Conservation (phyloP, 345 rosid species). For the Zanthoxylum bungeanum region DNA sequence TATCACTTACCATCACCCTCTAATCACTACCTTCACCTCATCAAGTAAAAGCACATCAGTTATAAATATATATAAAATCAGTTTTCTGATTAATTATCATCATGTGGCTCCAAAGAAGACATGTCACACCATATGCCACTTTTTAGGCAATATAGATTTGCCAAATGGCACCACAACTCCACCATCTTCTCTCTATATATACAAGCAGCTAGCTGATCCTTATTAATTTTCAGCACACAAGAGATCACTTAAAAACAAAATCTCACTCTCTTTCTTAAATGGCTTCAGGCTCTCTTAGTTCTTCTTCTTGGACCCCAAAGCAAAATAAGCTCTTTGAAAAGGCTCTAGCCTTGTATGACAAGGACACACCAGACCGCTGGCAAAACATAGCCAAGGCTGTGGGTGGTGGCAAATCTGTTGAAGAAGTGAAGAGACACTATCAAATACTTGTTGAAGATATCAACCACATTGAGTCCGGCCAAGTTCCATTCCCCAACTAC, state of each 20-base stretch:
- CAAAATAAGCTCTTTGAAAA: constrained; percentile 53
- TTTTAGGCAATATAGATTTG: constrained; percentile 21
- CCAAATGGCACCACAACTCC: constrained; percentile 27
- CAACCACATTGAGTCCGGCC: constrained; percentile 50
- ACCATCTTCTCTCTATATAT: constrained; percentile 12
- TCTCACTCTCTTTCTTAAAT: too few relatives aligned
- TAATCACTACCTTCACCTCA: too few relatives aligned
- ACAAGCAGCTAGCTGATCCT: constrained; percentile 11
- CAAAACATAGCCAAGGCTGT: constrained; percentile 51
- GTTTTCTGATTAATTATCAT: too few relatives aligned
- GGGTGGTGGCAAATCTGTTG: constrained; percentile 47
- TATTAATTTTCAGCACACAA: too few relatives aligned
- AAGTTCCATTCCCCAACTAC: constrained; percentile 49
- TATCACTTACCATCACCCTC: too few relatives aligned
- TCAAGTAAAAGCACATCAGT: too few relatives aligned
- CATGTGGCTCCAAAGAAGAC: too few relatives aligned
- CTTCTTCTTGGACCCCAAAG: constrained; percentile 45
- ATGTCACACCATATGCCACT: constrained; percentile 17
- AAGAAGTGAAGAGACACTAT: constrained; percentile 48
- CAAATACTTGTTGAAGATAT: constrained; percentile 44
- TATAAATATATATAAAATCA: too few relatives aligned
- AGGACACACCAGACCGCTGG: constrained; percentile 60
- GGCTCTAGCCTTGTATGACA: constrained; percentile 49
- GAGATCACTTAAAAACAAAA: too few relatives aligned
- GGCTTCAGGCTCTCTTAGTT: constrained; percentile 36